Conservation (phyloP, 163 green algal species). For the Scenedesmus sp. region DNA sequence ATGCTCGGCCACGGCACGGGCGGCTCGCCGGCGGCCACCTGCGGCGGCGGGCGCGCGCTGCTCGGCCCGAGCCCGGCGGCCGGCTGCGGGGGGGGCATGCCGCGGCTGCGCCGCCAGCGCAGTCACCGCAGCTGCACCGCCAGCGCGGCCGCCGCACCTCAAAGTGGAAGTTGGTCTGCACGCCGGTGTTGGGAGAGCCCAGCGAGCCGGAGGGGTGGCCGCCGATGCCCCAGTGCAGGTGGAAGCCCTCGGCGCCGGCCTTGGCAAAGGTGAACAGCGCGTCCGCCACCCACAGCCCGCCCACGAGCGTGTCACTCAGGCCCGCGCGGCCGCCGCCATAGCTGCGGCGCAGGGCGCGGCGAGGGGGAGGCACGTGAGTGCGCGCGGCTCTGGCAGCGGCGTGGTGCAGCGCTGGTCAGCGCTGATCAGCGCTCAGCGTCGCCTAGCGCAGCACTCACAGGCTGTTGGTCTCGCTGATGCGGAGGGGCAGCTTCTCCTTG, state of each 20-base stretch:
- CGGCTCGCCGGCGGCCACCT: neutral
- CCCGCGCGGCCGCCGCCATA: slow-evolving; percentile 31
- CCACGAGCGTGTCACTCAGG: slow-evolving; percentile 31
- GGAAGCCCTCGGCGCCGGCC: slow-evolving; percentile 29
- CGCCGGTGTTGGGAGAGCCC: slow-evolving; percentile 32
- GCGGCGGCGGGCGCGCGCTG: neutral
- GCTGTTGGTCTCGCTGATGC: slow-evolving; percentile 44
- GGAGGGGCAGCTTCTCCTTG: neutral
- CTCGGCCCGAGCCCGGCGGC: neutral
- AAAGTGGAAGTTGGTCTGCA: slow-evolving; percentile 46
- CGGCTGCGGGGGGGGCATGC: neutral
- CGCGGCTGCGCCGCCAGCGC: no score
- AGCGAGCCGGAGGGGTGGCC: slow-evolving; percentile 3
- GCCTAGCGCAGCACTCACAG: slow-evolving; percentile 21
- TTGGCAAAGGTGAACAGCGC: slow-evolving; percentile 32
- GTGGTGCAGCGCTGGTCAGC: no score
- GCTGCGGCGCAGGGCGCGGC: neutral
- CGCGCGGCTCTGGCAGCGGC: no score
- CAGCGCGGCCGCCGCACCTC: neutral
- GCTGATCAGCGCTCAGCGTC: no score
- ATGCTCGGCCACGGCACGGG: slow-evolving; percentile 26
- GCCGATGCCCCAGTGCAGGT: slow-evolving; percentile 41
- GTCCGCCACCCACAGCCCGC: slow-evolving; percentile 37
- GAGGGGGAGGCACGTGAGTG: no score
- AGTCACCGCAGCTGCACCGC: neutral